Percentiles rank a stretch among this genome's conserved stretches.
Conservation (phyloP, 306 rosid species). For the Rosa persica region DNA sequence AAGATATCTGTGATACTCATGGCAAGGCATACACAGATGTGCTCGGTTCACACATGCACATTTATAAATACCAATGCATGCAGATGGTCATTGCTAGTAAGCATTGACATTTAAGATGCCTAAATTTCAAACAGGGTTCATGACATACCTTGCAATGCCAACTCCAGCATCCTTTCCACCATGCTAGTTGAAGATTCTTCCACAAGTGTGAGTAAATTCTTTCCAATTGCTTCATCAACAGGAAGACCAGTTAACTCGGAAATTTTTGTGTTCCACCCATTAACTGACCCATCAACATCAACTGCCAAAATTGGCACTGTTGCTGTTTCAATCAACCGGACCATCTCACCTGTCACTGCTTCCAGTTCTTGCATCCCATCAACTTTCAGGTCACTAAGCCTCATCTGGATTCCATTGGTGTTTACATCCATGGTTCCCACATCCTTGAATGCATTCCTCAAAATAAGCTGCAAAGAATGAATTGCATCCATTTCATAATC, state of each 20-base stretch:
- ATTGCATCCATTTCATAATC: constrained; percentile 98
- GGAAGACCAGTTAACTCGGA: constrained; percentile 89
- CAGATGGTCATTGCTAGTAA: constrained; percentile 13
- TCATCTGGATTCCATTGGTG: constrained; percentile 49
- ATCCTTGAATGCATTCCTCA: constrained; percentile 80
- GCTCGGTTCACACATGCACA: background rate
- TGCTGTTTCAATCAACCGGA: constrained; percentile 90
- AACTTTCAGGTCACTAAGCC: constrained; percentile 62
- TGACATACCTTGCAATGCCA: constrained; percentile 72
- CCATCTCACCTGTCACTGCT: constrained; percentile 94
- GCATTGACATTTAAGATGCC: background rate
- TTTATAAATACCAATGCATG: background rate
- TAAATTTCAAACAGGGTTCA: background rate
- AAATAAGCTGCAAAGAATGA: constrained; percentile 93
- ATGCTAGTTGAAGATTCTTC: constrained; percentile 68
- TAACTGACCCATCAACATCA: constrained; percentile 72
- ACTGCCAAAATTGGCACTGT: constrained; percentile 93
- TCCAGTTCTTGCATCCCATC: constrained; percentile 93
- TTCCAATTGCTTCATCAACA: constrained; percentile 79
- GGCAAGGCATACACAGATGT: background rate
- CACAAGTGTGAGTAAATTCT: constrained; percentile 69
- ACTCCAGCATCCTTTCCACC: constrained; percentile 65
- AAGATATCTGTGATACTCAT: constrained; percentile 11
- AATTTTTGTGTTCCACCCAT: constrained; percentile 92
- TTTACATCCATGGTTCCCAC: constrained; percentile 27